phyloP scores from a whole-genome alignment of 306 rosid genomes.

The Argentina anserina region DNA sequence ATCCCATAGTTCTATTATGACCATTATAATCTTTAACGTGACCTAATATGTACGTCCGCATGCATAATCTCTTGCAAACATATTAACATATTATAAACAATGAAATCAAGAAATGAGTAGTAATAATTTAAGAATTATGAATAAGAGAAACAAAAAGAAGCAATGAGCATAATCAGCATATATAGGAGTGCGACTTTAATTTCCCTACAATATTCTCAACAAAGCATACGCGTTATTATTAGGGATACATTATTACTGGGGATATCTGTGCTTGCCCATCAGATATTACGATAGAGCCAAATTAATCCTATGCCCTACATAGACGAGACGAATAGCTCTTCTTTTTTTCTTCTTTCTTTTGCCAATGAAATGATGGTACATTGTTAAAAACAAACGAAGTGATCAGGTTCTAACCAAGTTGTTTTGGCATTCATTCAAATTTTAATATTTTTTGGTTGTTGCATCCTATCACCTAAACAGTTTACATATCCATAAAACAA shows the following conservation, averaged over 20 bases:
- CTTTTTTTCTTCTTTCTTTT: neutral
- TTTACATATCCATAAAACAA: neutral
- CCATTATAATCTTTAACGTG: no score
- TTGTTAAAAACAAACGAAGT: neutral
- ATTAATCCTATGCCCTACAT: neutral
- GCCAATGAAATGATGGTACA: neutral
- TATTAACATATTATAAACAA: no score
- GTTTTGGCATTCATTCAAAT: neutral
- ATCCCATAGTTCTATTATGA: no score
- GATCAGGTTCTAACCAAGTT: constrained; percentile 3
- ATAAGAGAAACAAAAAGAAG: neutral
- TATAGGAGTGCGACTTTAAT: neutral
- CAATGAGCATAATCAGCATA: neutral
- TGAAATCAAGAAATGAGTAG: no score
- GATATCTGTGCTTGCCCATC: neutral
- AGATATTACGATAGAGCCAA: neutral
- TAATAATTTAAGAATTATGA: neutral
- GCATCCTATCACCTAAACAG: neutral
- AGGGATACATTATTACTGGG: neutral
- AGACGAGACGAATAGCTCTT: no score
- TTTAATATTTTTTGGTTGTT: neutral
- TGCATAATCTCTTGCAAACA: no score
- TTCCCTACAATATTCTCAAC: neutral
- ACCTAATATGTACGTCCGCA: no score
- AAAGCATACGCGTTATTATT: neutral